Evolutionary conservation across 495 filamentous ascomycete genomes (phyloP).

Genomic region (Thozetella sp.): DNA sequence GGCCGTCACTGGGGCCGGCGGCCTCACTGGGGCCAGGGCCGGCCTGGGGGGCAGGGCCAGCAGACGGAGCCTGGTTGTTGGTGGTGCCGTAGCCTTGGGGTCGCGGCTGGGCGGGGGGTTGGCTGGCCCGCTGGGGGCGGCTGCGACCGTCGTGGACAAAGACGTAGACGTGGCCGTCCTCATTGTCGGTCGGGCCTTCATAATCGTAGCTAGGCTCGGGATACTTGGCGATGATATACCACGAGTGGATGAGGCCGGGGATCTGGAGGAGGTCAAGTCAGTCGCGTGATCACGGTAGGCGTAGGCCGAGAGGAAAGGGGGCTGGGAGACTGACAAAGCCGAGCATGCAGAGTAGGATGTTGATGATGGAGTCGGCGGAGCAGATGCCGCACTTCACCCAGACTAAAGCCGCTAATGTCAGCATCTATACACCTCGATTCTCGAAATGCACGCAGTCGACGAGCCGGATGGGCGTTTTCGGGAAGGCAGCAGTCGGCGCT

Average conservation of each 20-base stretch:
- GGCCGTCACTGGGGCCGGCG: slow-evolving; percentile 29
- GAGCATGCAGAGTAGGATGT: slow-evolving; percentile 86
- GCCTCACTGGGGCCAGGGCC: slow-evolving; percentile 51
- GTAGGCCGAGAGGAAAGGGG: not conserved
- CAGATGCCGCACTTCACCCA: slow-evolving; percentile 97
- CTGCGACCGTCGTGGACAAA: slow-evolving; percentile 51
- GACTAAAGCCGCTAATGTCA: slow-evolving; percentile 55
- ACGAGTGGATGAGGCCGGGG: slow-evolving; percentile 90
- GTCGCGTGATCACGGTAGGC: slow-evolving; percentile 5
- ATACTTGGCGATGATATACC: slow-evolving; percentile 95
- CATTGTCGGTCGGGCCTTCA: slow-evolving; percentile 59
- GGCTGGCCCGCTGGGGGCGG: slow-evolving; percentile 17
- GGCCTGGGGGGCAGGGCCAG: slow-evolving; percentile 35
- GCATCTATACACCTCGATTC: slow-evolving; percentile 4
- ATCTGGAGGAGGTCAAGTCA: slow-evolving; percentile 39
- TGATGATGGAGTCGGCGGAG: slow-evolving; percentile 91
- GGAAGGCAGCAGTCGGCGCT: slow-evolving; percentile 15
- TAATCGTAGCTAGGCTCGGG: slow-evolving; percentile 75
- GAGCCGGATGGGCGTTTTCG: no score
- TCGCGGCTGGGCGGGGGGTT: slow-evolving; percentile 33
- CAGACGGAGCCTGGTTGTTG: slow-evolving; percentile 8
- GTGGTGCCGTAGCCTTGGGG: slow-evolving; percentile 37
- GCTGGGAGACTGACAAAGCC: slow-evolving; percentile 60
- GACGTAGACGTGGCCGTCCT: slow-evolving; percentile 64
- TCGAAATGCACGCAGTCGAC: slow-evolving; percentile 10